Percentiles rank a stretch among this genome's conserved stretches.
Conservation (phyloP, 495 filamentous ascomycete species). For the Parathielavia hyrcaniae region DNA sequence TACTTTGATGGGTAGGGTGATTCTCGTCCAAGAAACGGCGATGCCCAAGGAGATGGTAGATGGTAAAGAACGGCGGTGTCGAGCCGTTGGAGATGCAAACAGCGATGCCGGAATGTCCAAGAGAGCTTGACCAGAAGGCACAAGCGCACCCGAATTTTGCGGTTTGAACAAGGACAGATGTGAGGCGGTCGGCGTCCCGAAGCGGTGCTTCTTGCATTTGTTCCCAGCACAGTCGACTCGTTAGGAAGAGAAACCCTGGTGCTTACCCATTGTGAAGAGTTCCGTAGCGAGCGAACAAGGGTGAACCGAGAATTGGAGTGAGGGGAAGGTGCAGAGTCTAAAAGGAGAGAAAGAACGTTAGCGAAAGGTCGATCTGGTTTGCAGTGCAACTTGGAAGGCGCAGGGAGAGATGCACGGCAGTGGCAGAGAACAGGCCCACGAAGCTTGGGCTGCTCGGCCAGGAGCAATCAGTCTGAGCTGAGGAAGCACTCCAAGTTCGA, state of each 20-base stretch:
- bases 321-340: slow-evolving; percentile 31
- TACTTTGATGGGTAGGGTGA: slow-evolving; percentile 36
- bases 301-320: slow-evolving; percentile 11
- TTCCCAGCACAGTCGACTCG: slow-evolving; percentile 28
- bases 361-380: slow-evolving; percentile 13
- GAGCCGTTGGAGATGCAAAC: slow-evolving; percentile 17
- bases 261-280: slow-evolving; percentile 46
- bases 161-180: slow-evolving; percentile 16
- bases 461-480: not conserved
- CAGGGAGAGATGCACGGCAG: not conserved
- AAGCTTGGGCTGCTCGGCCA: not conserved
- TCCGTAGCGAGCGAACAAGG: slow-evolving; percentile 14
- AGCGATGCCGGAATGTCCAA: slow-evolving; percentile 13
- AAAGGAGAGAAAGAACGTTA: slow-evolving; percentile 22
- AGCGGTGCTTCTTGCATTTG: slow-evolving; percentile 27
- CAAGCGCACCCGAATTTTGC: slow-evolving; percentile 17
- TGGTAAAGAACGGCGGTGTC: slow-evolving; percentile 24
- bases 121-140: not conserved
- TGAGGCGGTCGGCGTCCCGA: slow-evolving; percentile 22
- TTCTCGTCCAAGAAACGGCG: slow-evolving; percentile 24
- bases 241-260: slow-evolving; percentile 31
- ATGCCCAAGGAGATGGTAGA: slow-evolving; percentile 39
- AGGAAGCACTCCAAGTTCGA: no score
- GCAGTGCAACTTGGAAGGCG: slow-evolving; percentile 14
- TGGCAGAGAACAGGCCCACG: not conserved